A percentile compares a stretch with the other conserved stretches of the same genome.
Evolutionary conservation across 495 filamentous ascomycete genomes (phyloP).

Genomic region (Xylaria scruposa): DNA sequence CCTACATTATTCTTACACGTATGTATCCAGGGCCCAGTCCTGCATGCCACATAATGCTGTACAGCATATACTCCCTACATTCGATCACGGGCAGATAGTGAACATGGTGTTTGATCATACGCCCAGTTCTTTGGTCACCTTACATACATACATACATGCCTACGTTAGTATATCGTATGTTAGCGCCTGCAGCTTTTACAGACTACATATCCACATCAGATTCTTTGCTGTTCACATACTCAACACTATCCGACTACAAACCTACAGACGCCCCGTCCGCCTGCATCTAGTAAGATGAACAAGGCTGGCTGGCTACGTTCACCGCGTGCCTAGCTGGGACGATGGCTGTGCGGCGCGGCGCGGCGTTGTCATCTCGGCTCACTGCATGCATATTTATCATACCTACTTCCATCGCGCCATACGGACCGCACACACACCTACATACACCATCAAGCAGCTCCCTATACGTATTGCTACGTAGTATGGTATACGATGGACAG

Average conservation of each 20-base stretch:
- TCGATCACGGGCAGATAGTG: neutral
- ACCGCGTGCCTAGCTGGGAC: constrained; percentile 14
- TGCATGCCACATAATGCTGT: constrained; percentile 5
- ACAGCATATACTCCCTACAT: neutral
- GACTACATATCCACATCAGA: neutral
- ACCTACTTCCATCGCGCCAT: constrained; percentile 10
- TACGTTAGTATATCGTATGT: constrained; percentile 6
- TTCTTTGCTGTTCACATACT: neutral
- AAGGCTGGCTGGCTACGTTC: constrained; percentile 4
- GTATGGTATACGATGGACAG: neutral
- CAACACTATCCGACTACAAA: neutral
- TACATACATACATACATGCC: neutral
- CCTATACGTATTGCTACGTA: neutral
- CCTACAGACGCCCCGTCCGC: neutral
- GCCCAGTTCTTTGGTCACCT: neutral
- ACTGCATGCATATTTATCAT: constrained; percentile 20
- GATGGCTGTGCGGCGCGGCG: constrained; percentile 18
- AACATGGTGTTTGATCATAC: constrained; percentile 9
- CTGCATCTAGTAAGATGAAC: constrained; percentile 11
- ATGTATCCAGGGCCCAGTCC: constrained; percentile 5
- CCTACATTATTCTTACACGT: constrained; percentile 23
- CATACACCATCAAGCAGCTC: neutral
- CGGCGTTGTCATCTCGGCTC: constrained; percentile 21
- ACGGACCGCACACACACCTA: constrained; percentile 6
- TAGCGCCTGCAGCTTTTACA: neutral